Evolutionary conservation across 352 stramenopile genomes (phyloP).

Genomic region (Globisporangium paddicum): DNA sequence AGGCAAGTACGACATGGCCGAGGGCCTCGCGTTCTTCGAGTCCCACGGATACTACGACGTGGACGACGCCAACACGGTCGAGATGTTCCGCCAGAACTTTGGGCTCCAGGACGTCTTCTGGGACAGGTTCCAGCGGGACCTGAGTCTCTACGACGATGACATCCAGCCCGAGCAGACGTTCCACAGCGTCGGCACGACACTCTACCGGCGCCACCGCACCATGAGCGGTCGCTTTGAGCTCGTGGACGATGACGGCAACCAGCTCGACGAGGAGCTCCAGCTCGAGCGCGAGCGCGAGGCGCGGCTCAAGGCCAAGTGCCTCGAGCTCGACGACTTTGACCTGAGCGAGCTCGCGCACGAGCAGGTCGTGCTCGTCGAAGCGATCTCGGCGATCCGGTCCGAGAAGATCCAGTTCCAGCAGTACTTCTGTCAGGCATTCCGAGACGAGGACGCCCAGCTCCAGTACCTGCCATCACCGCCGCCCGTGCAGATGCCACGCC

Average conservation of each 20-base stretch:
- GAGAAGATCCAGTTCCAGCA: constrained; percentile 59
- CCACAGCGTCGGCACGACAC: constrained; percentile 6
- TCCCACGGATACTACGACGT: constrained; percentile 82
- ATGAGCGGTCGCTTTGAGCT: constrained; percentile 39
- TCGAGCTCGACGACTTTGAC: constrained; percentile 64
- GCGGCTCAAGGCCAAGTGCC: constrained; percentile 41
- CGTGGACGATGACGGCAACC: constrained; percentile 63
- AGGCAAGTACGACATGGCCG: constrained; percentile 31
- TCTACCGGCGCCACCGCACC: constrained; percentile 12
- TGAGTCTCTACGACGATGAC: constrained; percentile 19
- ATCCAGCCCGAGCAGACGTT: constrained; percentile 1
- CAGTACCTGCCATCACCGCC: constrained; percentile 17
- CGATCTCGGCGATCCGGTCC: constrained; percentile 51
- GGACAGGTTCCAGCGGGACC: constrained; percentile 25
- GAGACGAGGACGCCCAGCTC: constrained; percentile 34
- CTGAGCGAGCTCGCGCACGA: constrained; percentile 57
- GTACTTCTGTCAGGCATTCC: constrained; percentile 53
- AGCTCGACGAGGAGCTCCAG: constrained; percentile 50
- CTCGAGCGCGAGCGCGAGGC: constrained; percentile 45
- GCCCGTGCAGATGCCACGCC: constrained; percentile 18
- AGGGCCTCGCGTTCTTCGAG: constrained; percentile 75
- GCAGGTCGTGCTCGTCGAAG: constrained; percentile 39
- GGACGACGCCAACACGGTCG: constrained; percentile 73
- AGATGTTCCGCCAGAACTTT: constrained; percentile 76
- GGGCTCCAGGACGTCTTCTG: constrained; percentile 62